A percentile compares a stretch with the other conserved stretches of the same genome.
These are phyloP conservation scores for Lasiosphaeriaceae sp. DNA, from an alignment of 495 filamentous ascomycete genomes.

Conservation along the genomic window DNA sequence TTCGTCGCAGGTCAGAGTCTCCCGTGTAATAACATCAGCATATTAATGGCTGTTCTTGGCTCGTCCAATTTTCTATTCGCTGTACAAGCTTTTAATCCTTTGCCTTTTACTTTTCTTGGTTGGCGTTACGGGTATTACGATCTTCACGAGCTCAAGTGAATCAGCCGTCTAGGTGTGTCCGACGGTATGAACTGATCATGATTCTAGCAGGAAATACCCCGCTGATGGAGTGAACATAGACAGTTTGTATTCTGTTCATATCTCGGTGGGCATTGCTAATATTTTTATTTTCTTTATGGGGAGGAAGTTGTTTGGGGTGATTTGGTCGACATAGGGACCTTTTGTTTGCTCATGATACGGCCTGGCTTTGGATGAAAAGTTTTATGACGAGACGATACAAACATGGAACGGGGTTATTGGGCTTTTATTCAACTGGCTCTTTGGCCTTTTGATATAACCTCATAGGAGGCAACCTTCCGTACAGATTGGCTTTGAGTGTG, in stretches of 20 bases:
- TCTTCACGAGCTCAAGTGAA: slow-evolving; percentile 11
- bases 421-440: not conserved
- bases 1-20: slow-evolving; percentile 36
- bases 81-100: slow-evolving; percentile 9
- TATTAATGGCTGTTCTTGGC: not conserved
- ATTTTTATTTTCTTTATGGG: not conserved
- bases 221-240: slow-evolving; percentile 9
- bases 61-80: slow-evolving; percentile 5
- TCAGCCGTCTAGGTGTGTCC: not conserved
- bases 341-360: not conserved
- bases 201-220: slow-evolving; percentile 13
- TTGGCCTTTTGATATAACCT: not conserved
- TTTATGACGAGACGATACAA: slow-evolving; percentile 11
- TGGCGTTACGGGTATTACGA: slow-evolving; percentile 2
- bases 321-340: not conserved
- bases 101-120: slow-evolving; percentile 1
- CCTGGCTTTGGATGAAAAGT: slow-evolving; percentile 11
- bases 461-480: not conserved
- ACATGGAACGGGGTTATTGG: slow-evolving; percentile 1
- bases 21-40: slow-evolving; percentile 28
- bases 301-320: not conserved
- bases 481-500: slow-evolving; percentile 1
- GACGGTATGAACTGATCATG: slow-evolving; percentile 9
- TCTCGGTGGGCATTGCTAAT: slow-evolving; percentile 3
- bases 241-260: slow-evolving; percentile 14